Conservation (phyloP, 2,329 filamentous ascomycete species). For the Ophiostoma sp. region DNA sequence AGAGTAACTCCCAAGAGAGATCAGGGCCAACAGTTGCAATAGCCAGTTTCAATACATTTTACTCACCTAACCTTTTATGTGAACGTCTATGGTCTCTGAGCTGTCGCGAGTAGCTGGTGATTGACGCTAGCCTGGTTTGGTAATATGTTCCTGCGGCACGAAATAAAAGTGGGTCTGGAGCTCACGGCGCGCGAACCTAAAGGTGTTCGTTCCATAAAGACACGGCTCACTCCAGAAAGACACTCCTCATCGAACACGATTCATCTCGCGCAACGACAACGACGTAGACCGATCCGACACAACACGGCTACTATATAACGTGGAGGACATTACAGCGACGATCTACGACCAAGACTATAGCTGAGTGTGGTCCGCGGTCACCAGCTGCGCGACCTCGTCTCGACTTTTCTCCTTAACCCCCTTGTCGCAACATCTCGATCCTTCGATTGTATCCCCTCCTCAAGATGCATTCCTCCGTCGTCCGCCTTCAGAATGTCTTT, state of each 20-base stretch:
- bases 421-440: neutral
- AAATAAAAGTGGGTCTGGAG: conserved; percentile 18
- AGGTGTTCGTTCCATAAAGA: conserved; percentile 23
- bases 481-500: conserved; percentile 87
- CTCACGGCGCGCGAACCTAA: conserved; percentile 4
- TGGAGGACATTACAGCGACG: neutral
- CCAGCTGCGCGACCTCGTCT: too few relatives aligned
- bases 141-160: neutral
- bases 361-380: neutral
- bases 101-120: neutral
- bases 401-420: neutral
- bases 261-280: neutral
- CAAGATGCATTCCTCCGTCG: conserved; percentile 83
- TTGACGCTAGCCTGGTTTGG: conserved; percentile 1
- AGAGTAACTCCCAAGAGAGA: neutral
- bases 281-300: conserved; percentile 3
- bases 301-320: neutral
- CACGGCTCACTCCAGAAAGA: neutral
- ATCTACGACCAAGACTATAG: too few relatives aligned
- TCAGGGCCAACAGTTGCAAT: neutral
- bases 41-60: neutral
- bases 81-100: neutral
- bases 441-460: conserved; percentile 8
- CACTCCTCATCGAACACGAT: neutral
- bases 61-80: neutral